Evolutionary conservation across 176 grass and related monocot genomes (phyloP).

Genomic region (Panicum miliaceum): DNA sequence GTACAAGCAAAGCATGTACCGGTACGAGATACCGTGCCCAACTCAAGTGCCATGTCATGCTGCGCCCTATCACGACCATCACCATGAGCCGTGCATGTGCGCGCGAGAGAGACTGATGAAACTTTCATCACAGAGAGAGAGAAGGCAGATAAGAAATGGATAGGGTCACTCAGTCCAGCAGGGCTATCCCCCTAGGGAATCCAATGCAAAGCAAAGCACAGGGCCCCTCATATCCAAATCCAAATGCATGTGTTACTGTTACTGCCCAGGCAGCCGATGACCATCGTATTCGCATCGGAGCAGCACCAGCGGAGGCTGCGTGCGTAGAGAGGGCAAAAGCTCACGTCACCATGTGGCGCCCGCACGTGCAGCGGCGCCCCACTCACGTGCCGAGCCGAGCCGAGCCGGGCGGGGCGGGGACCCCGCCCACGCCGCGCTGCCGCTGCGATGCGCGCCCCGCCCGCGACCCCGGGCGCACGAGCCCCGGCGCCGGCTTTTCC

Average conservation of each 20-base stretch:
- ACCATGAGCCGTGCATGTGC: not conserved
- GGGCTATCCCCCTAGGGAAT: not conserved
- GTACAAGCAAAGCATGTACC: too few relatives aligned
- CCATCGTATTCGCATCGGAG: too few relatives aligned
- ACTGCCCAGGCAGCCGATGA: not conserved
- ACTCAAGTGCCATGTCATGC: too few relatives aligned
- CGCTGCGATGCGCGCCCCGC: too few relatives aligned
- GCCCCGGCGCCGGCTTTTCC: not conserved
- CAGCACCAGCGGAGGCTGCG: too few relatives aligned
- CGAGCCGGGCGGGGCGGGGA: not conserved
- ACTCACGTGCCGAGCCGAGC: constrained; percentile 42
- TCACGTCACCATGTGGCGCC: constrained; percentile 11
- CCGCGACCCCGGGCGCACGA: too few relatives aligned
- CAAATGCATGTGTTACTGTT: not conserved
- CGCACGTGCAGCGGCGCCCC: constrained; percentile 35
- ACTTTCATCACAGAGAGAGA: too few relatives aligned
- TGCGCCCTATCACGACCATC: too few relatives aligned
- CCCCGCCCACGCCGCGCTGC: too few relatives aligned
- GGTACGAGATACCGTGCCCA: too few relatives aligned
- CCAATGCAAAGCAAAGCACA: not conserved
- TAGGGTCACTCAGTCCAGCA: not conserved
- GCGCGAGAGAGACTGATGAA: too few relatives aligned
- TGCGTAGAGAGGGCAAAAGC: too few relatives aligned
- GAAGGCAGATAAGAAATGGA: not conserved
- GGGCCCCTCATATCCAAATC: not conserved